Percentiles rank a stretch among this genome's conserved stretches.
Evolutionary conservation across 495 filamentous ascomycete species (phyloP).

Genomic region (Podospora conica): DNA sequence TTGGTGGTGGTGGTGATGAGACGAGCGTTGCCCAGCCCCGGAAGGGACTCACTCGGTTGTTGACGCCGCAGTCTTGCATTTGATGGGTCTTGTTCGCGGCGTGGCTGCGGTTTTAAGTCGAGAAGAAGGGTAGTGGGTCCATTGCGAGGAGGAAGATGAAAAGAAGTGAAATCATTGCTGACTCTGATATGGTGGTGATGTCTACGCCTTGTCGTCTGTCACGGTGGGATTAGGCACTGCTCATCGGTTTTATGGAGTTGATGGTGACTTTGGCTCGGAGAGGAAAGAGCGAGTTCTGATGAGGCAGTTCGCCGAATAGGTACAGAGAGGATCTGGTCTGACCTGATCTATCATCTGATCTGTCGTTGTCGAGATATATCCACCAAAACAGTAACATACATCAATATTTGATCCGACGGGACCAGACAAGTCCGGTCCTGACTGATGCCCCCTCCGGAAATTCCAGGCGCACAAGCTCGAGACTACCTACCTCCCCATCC

Average conservation of each 20-base stretch:
- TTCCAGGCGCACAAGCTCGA: background rate
- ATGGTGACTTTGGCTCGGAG: background rate
- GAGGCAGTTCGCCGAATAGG: background rate
- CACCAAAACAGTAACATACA: background rate
- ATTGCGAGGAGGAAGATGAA: background rate
- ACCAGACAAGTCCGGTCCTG: background rate
- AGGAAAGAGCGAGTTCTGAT: background rate
- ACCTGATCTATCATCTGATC: background rate
- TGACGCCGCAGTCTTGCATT: background rate
- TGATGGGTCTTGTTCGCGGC: background rate
- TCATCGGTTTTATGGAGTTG: background rate
- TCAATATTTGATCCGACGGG: background rate
- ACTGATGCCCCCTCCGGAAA: background rate
- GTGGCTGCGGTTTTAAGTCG: background rate
- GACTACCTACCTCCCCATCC: too few relatives aligned
- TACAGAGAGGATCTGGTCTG: background rate
- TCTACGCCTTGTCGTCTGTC: background rate
- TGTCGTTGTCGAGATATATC: background rate
- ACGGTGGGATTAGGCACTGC: background rate
- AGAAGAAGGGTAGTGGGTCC: background rate
- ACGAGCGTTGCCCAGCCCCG: background rate
- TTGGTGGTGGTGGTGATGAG: too few relatives aligned
- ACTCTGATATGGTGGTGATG: too few relatives aligned
- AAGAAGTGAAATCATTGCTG: background rate
- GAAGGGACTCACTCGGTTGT: background rate